Percentiles rank a stretch among this genome's conserved stretches.
Conservation (phyloP, 352 stramenopile species). For the Phytophthora multivora region DNA sequence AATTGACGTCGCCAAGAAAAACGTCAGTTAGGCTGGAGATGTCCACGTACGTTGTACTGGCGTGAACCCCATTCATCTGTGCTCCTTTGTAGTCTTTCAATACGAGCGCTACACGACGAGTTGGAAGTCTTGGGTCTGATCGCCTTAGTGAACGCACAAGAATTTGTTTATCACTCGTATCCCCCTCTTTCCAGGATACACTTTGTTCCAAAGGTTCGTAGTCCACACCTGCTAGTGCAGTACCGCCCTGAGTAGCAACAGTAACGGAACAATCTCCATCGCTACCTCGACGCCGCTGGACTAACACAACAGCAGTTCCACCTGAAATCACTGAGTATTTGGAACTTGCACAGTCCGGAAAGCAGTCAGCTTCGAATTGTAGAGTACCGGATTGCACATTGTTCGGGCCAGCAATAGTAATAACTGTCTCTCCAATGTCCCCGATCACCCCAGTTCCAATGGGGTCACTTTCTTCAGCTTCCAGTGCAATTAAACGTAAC, state of each 20-base stretch:
- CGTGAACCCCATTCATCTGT: conserved; percentile 26
- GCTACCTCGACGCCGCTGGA: conserved; percentile 65
- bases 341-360: conserved; percentile 53
- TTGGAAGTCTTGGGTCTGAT: conserved; percentile 34
- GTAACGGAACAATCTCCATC: conserved; percentile 50
- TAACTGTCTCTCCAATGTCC: conserved; percentile 42
- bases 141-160: conserved; percentile 45
- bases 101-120: conserved; percentile 43
- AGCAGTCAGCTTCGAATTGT: conserved; percentile 75
- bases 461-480: conserved; percentile 27
- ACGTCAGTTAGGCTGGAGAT: conserved; percentile 50
- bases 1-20: conserved; percentile 54
- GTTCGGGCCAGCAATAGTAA: conserved; percentile 69
- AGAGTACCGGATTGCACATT: conserved; percentile 52
- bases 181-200: conserved; percentile 59
- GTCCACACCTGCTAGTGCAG: conserved; percentile 51
- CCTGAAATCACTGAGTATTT: conserved; percentile 54
- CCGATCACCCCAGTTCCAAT: conserved; percentile 44
- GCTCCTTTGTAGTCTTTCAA: conserved; percentile 37
- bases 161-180: conserved; percentile 52
- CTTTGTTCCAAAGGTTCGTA: conserved; percentile 44
- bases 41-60: conserved; percentile 46
- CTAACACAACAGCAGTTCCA: conserved; percentile 47
- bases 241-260: conserved; percentile 49
- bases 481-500: conserved; percentile 40